Conservation (phyloP, 345 rosid species). For the Zanthoxylum bungeanum region DNA sequence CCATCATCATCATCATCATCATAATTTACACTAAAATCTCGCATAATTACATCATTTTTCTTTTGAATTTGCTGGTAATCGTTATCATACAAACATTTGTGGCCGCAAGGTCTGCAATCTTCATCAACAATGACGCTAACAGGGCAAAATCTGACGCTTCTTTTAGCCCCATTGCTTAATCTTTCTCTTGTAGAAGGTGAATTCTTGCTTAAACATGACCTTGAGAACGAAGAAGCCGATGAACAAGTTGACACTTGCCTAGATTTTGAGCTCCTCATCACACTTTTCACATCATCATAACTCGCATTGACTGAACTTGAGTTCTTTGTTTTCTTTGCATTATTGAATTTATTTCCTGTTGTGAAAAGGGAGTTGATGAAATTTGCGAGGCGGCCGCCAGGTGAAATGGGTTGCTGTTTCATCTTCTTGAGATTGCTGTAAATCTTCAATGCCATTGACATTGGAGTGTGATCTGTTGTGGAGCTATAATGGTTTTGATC, state of each 20-base stretch:
- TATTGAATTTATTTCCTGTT: too few species aligned
- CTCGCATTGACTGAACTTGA: too few species aligned
- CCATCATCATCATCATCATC: constrained; percentile 24
- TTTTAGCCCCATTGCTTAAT: constrained; percentile 51
- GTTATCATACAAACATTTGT: constrained; percentile 31
- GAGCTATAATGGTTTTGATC: constrained; percentile 23
- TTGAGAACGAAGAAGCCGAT: constrained; percentile 78
- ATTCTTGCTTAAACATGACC: constrained; percentile 72
- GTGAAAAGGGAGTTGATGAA: constrained; percentile 76
- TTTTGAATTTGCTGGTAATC: constrained; percentile 29
- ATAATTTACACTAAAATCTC: background rate
- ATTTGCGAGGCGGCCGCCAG: constrained; percentile 58
- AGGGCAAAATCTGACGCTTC: constrained; percentile 67
- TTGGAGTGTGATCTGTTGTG: constrained; percentile 27
- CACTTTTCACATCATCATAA: too few species aligned
- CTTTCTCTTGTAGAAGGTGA: constrained; percentile 51
- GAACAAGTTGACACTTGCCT: constrained; percentile 59
- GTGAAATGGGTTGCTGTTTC: constrained; percentile 90
- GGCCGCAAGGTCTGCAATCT: constrained; percentile 52
- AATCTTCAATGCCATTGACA: constrained; percentile 56
- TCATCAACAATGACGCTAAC: constrained; percentile 63
- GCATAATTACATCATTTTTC: constrained; percentile 7
- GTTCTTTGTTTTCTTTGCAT: constrained; percentile 46
- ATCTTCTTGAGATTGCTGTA: constrained; percentile 57
- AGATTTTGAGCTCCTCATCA: constrained; percentile 36